Conservation (phyloP, 192 early-diverging fungal genomes). For the Jimgerdemannia flammicorona region DNA sequence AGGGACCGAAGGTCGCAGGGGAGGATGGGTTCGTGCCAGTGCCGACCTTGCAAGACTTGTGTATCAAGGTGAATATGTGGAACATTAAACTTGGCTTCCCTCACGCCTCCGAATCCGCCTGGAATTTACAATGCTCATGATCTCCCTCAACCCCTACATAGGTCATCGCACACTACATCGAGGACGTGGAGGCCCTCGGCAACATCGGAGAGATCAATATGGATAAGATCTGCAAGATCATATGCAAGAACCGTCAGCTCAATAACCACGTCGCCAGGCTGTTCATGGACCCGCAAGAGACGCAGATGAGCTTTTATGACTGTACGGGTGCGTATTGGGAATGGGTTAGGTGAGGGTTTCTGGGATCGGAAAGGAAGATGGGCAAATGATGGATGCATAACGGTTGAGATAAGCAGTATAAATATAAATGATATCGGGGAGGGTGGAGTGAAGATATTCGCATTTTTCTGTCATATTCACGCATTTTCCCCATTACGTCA, state of each 20-base stretch:
- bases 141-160: conserved; percentile 10
- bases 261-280: conserved; percentile 58
- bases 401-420: not conserved
- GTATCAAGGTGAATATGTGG: conserved; percentile 56
- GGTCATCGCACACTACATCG: conserved; percentile 71
- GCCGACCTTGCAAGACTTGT: conserved; percentile 60
- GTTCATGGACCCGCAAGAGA: conserved; percentile 62
- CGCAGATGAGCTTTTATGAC: conserved; percentile 67
- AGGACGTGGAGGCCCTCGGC: conserved; percentile 83
- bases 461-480: not conserved
- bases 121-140: not conserved
- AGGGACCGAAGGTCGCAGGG: conserved; percentile 12
- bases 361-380: not conserved
- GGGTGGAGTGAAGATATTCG: not conserved
- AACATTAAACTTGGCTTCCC: too few relatives aligned
- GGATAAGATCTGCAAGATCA: conserved; percentile 72
- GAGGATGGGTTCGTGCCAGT: conserved; percentile 50
- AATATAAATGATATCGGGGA: too few relatives aligned
- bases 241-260: conserved; percentile 70
- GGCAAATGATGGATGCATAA: too few relatives aligned
- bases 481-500: not conserved
- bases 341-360: conserved; percentile 3
- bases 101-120: not conserved
- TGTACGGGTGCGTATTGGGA: conserved; percentile 49
- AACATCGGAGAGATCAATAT: conserved; percentile 67